phyloP scores from a whole-genome alignment of 805 yeast species.

The Wickerhamomyces sydowiorum region DNA sequence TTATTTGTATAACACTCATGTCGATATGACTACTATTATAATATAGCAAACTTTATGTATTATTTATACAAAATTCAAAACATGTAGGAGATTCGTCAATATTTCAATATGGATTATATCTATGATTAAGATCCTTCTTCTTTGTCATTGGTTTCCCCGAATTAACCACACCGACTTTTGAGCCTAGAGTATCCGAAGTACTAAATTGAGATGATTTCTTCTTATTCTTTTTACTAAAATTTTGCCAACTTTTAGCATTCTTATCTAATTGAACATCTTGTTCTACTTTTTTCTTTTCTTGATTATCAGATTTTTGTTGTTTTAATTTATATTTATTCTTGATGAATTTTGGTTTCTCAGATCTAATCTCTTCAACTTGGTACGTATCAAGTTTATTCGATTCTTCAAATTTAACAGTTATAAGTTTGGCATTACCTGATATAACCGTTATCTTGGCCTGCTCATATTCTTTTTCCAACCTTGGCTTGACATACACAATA shows the following conservation, averaged over 20 bases:
- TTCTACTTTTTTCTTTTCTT: constrained; percentile 7
- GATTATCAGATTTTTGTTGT: constrained; percentile 2
- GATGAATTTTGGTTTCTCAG: constrained; percentile 9
- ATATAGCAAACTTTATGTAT: background rate
- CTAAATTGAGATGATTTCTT: constrained; percentile 8
- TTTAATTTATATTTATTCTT: constrained; percentile 1
- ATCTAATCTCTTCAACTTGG: constrained; percentile 6
- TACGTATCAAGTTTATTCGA: constrained; percentile 6
- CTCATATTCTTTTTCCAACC: constrained; percentile 4
- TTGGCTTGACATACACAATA: constrained; percentile 9
- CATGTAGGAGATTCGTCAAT: too few relatives aligned
- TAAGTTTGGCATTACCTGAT: constrained; percentile 13
- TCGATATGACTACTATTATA: background rate
- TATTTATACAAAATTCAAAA: too few relatives aligned
- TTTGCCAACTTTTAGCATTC: constrained; percentile 15
- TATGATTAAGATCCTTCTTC: constrained; percentile 4
- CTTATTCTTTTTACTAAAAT: constrained; percentile 10
- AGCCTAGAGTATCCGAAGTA: constrained; percentile 5
- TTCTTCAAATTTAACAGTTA: constrained; percentile 9
- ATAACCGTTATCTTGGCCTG: constrained; percentile 11
- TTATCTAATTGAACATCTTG: constrained; percentile 10
- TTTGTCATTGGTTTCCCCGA: constrained; percentile 10
- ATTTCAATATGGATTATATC: constrained; percentile 14
- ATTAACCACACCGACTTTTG: constrained; percentile 13
- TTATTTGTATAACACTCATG: background rate